Evolutionary conservation across 2,329 filamentous ascomycete species (phyloP), one percentile per base, ranked within the genome.

Genomic region (Tympanopsis confertula): DNA sequence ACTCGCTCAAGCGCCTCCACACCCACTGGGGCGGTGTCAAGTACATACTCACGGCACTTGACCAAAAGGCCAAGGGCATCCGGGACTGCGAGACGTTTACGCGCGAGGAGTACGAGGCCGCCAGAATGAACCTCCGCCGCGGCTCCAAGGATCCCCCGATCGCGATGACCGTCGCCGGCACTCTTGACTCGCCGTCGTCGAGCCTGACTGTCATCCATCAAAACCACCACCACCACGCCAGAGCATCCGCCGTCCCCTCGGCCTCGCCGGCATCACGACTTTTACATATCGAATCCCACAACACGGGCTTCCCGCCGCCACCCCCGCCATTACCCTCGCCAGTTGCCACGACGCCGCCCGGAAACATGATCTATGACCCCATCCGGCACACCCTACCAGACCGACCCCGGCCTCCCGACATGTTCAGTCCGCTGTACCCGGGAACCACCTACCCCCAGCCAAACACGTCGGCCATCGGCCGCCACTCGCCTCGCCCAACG

Each of bases 131-230:
- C 3, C 68, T 58, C 2, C 60, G 54, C 40, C 47, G 50, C 48
- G 55, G 51, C 53, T 74, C 58, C 38, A 68, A 65, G 37, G 60
- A 63, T 28, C 61, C 63, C 5, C 66, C 63, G 1, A 85, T 93
- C 41, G 86, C 85, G 1, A 93, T 84, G 82, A 87, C 85, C 5
- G 61, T 94, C n/a, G 86, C 86, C 0, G 86, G 86, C 13, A 89
- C 82, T 2, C 87, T 85, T 39, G 86, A 93, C 50, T 91, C 85
- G 3, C 82, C 85, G 1, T 87, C 78, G 44, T 86, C 86, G 0
- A 91, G 85, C 50, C 63, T 94, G 4, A 88, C 86, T 1, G 71
- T 89, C 39, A 74, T 93, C 51, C 93, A 86, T 52, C 78, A 84
- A 42, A 78, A 72, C 47, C 54, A 68, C 40, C 60, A 62, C 17